phyloP scores from a whole-genome alignment of 257 asterid species.

The Solanum appendiculatum region DNA sequence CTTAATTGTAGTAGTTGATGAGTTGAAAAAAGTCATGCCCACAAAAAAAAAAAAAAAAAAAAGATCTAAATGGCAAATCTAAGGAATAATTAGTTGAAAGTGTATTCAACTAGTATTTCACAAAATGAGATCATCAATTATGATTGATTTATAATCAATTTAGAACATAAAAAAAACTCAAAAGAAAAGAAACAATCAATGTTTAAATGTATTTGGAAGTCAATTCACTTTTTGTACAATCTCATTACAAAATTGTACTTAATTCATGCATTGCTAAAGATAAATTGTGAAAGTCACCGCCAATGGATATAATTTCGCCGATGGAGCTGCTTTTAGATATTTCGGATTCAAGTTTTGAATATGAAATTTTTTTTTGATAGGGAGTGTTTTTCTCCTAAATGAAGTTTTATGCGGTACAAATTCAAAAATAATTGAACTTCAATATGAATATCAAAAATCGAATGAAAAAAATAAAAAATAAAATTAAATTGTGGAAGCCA shows the following conservation, averaged over 20 bases:
- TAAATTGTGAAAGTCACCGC: not conserved
- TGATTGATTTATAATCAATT: not conserved
- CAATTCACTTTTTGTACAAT: not conserved
- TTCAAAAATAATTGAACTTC: no score
- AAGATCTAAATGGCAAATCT: not conserved
- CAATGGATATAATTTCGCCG: no score
- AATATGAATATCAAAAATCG: no score
- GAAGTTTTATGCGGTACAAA: no score
- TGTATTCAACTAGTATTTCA: not conserved
- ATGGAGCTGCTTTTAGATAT: no score
- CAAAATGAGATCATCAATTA: not conserved
- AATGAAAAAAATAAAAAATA: no score
- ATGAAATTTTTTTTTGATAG: no score
- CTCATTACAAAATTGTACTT: not conserved
- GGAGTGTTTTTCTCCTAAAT: no score
- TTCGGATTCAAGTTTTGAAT: no score
- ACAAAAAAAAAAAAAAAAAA: not conserved
- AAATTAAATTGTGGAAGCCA: not conserved
- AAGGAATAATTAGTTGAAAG: not conserved
- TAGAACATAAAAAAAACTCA: not conserved
- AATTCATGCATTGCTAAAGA: not conserved
- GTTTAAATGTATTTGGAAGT: not conserved
- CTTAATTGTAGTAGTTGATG: not conserved
- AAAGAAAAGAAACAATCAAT: not conserved
- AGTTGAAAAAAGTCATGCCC: not conserved